Conservation (phyloP, 768 basidiomycete genomes). For the Leccinum boreale region DNA sequence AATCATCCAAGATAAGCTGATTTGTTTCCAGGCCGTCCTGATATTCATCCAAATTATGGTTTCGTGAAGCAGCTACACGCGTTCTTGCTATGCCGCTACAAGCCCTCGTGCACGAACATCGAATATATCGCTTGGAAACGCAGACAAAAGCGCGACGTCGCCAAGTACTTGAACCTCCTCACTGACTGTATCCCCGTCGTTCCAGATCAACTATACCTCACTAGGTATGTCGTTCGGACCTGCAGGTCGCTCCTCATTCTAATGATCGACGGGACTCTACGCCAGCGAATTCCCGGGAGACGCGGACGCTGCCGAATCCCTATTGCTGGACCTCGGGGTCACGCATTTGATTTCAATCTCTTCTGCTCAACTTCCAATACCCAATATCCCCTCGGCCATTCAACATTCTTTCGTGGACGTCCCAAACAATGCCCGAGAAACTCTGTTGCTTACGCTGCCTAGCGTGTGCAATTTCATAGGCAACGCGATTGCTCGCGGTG, state of each 20-base stretch:
- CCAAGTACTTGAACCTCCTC: constrained; percentile 48
- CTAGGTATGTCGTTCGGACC: constrained; percentile 36
- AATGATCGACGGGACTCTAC: not conserved
- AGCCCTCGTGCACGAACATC: constrained; percentile 38
- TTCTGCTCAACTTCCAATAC: constrained; percentile 43
- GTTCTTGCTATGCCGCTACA: constrained; percentile 50
- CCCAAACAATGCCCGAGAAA: constrained; percentile 36
- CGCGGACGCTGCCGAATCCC: constrained; percentile 43
- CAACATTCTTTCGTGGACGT: constrained; percentile 44
- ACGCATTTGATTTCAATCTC: constrained; percentile 55
- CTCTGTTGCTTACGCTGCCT: constrained; percentile 45
- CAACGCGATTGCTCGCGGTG: constrained; percentile 38
- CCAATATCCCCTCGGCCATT: constrained; percentile 29
- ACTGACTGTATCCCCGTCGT: constrained; percentile 52
- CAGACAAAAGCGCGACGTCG: constrained; percentile 49
- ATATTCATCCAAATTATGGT: constrained; percentile 40
- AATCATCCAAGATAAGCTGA: constrained; percentile 4
- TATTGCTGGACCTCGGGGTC: constrained; percentile 48
- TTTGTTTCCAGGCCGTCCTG: constrained; percentile 33
- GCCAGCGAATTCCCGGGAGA: constrained; percentile 57
- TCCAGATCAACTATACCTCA: constrained; percentile 47
- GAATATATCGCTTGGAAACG: constrained; percentile 60
- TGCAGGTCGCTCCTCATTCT: not conserved
- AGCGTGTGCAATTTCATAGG: constrained; percentile 45
- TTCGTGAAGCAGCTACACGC: constrained; percentile 59